These are phyloP conservation scores for Cladophialophora exuberans DNA, from an alignment of 2,329 filamentous ascomycete genomes.

Conservation along the genomic window DNA sequence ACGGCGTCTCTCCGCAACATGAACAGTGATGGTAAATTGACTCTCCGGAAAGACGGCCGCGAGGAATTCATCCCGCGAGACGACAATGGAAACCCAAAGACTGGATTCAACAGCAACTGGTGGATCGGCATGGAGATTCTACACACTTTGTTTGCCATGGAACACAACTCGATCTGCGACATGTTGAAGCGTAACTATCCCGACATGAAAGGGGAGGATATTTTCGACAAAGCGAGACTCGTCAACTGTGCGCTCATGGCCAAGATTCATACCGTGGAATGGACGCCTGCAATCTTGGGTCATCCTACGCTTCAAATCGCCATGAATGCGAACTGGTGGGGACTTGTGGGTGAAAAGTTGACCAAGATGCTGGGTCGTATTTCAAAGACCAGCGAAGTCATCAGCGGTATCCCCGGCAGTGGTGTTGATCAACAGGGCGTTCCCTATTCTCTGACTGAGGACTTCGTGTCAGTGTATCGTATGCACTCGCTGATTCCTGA, in stretches of 20 bases:
- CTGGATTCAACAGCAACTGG: slow-evolving; percentile 52
- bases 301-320: slow-evolving; percentile 49
- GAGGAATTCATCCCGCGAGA: slow-evolving; percentile 43
- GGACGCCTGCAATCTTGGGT: slow-evolving; percentile 53
- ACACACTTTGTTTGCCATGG: slow-evolving; percentile 52
- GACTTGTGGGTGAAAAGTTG: slow-evolving; percentile 46
- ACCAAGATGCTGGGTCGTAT: slow-evolving; percentile 48
- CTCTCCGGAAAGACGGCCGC: slow-evolving; percentile 39
- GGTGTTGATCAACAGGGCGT: slow-evolving; percentile 42
- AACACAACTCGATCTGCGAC: slow-evolving; percentile 52
- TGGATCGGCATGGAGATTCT: slow-evolving; percentile 53
- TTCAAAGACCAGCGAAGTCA: slow-evolving; percentile 44
- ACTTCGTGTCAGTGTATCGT: slow-evolving; percentile 51
- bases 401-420: slow-evolving; percentile 47
- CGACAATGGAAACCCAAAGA: slow-evolving; percentile 42
- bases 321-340: slow-evolving; percentile 54
- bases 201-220: slow-evolving; percentile 43
- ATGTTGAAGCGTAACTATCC: slow-evolving; percentile 42
- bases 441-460: slow-evolving; percentile 49
- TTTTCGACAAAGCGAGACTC: slow-evolving; percentile 51
- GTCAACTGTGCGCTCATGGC: slow-evolving; percentile 54
- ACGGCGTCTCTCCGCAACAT: slow-evolving; percentile 43
- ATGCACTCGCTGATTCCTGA: slow-evolving; percentile 48
- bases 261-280: slow-evolving; percentile 55
- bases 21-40: slow-evolving; percentile 45